Evolutionary conservation across 2,329 filamentous ascomycete species (phyloP).

Genomic region (Trichophaea hybrida): DNA sequence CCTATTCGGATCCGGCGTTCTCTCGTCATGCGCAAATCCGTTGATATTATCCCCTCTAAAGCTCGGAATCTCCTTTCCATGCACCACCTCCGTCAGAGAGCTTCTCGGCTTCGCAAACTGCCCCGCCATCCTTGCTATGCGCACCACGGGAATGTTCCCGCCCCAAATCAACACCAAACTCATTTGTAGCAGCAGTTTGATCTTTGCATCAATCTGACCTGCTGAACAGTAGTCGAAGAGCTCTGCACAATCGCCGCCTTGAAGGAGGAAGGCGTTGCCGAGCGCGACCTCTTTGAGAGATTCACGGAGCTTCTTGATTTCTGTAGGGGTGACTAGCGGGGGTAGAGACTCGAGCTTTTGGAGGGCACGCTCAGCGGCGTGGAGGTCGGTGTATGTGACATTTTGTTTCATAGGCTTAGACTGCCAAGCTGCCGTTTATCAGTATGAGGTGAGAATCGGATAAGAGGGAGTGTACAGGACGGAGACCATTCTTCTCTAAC

Average conservation of each 20-base stretch:
- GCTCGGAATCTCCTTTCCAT: constrained; percentile 66
- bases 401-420: constrained; percentile 65
- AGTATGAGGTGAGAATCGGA: neutral
- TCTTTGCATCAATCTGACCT: constrained; percentile 81
- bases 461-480: constrained; percentile 29
- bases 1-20: constrained; percentile 66
- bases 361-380: constrained; percentile 45
- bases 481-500: constrained; percentile 30
- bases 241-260: constrained; percentile 90
- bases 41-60: constrained; percentile 96
- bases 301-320: constrained; percentile 62
- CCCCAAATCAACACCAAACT: constrained; percentile 91
- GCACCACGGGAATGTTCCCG: constrained; percentile 64
- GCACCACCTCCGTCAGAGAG: constrained; percentile 60
- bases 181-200: constrained; percentile 95
- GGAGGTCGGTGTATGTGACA: constrained; percentile 51
- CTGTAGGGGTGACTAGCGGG: constrained; percentile 62
- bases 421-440: constrained; percentile 54
- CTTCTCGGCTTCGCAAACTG: constrained; percentile 95
- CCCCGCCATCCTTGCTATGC: constrained; percentile 90
- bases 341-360: constrained; percentile 54
- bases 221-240: constrained; percentile 89
- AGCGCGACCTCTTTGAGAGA: constrained; percentile 72
- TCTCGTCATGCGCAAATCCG: constrained; percentile 61
- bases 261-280: constrained; percentile 83